Base-by-base conservation (phyloP, 192 early-diverging fungal genomes). In the Coemansia sp. region DNA sequence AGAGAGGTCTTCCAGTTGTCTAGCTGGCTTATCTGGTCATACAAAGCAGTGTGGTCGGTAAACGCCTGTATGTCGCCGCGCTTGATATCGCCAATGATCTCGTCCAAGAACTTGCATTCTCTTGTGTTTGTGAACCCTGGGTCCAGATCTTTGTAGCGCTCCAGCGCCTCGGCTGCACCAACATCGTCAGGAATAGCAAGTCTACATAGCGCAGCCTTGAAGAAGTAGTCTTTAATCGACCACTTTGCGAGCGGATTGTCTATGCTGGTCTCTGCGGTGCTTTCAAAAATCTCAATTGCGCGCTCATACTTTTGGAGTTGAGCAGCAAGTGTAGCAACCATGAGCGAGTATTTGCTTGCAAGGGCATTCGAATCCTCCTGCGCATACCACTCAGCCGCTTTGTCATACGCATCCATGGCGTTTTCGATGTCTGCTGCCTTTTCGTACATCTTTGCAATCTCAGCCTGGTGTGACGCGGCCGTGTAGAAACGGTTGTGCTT, bases 1-100 rank as follows among this genome's bases (percentile, higher is more conserved):
- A 98, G 82, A 32, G 90, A 89, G 12, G 96, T 98, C 83, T 98
- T 99, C 98, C 98, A 99, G 73, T 87, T 87, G 85, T 99, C 98
- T 43, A 99, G 86, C 74, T 93, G 91, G 37, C 92, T 93, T 60
- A 98, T 74, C 59, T 89, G 84, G 76, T 99, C 96, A 84, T 87
- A 98, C 44, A 90, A 89, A 19, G 87, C 84, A 14, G 96, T 90
- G 22, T 86, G 85, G 66, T 89, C 85, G 6, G 94, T 94, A 65
- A 96, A 98, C 9, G 85, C 87, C 58, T 95, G 92, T 14, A 89
- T 75, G 77, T 98, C 96, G 49, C 85, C 86, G 56, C 84, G 87
- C 63, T 96, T 91, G 14, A 91, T 78, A 19, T 92, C 90, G 0
- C 84, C 89, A 53, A 93, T 54, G 9, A 98, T 86, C 10, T 82